Base-by-base conservation (phyloP, 192 early-diverging fungal species). In the Chytriomyces confervae region DNA sequence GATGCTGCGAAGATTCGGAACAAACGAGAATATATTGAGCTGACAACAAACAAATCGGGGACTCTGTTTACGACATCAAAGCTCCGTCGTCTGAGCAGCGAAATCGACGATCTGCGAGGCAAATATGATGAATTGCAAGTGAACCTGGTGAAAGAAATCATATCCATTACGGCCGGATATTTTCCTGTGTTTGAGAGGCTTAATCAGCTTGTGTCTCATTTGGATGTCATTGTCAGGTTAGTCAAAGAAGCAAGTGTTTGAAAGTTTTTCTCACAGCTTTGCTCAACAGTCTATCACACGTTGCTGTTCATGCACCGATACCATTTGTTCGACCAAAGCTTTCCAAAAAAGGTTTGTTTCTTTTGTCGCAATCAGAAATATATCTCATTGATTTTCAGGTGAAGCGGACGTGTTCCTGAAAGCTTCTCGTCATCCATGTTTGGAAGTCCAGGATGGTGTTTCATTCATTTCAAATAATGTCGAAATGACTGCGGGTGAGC, bases 381-480 rank as follows among this genome's bases (percentile, higher is more conserved):
- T 47, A 2, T 74, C 9, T 60, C 5, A n/a, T 13, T 44, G 68
- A 3, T 43, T 66, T 50, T 24, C 85, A 86, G 87, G 88, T 16
- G 82, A 87, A 62, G 93, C 92, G 43, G 84, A 91, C 60, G 80
- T 97, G n/a, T 36, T 84, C 6, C 83, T 99, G 70, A 81, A 83
- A 44, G 89, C 84, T 6, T 86, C 94, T 0, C 88, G 97, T 65
- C 97, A 99, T 79, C 96, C 97, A 16, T 97, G 95, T 77, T 72
- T 99, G 47, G 97, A 99, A 77, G 91, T 93, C 8, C 96, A 98
- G 77, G 93, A 95, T 57, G 92, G 91, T 71, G 93, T 96, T 47
- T 87, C 91, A 6, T 97, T 98, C 81, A 99, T 99, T 84, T 93
- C 94, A 27, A 98, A 98, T 79, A 94, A 97, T 81, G 94, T 94